These are phyloP conservation scores for Aspergillus brunneoviolaceus DNA, from an alignment of 2,329 filamentous ascomycete species.

Conservation along the genomic window DNA sequence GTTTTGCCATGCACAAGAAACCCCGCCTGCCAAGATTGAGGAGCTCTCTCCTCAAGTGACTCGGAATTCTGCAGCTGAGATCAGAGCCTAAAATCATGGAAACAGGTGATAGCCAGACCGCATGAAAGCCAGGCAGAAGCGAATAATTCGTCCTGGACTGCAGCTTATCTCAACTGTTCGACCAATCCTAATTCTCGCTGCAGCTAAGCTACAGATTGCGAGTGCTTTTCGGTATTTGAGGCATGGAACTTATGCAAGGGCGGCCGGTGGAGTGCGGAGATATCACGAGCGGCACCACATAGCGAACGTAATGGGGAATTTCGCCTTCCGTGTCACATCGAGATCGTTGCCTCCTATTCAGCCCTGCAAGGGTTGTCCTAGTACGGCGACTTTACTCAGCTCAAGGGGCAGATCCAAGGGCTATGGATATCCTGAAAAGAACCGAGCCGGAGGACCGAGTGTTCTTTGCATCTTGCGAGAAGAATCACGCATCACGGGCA, in stretches of 20 bases:
- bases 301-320: not conserved
- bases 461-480: not conserved
- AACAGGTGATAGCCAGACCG: too few relatives aligned
- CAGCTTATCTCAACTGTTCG: not conserved
- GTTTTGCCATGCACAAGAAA: too few relatives aligned
- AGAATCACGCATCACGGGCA: not conserved
- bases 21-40: too few relatives aligned
- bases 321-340: conserved; percentile 1
- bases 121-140: too few relatives aligned
- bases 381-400: not conserved
- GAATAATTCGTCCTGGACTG: not conserved
- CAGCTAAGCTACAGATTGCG: not conserved
- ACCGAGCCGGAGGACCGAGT: not conserved
- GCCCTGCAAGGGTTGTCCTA: conserved; percentile 6
- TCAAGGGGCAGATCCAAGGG: not conserved
- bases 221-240: not conserved
- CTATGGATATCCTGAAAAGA: not conserved
- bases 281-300: not conserved
- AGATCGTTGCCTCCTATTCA: not conserved
- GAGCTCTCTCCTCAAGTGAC: too few relatives aligned
- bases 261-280: not conserved
- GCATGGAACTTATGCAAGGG: not conserved
- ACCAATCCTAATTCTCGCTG: not conserved
- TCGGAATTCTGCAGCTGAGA: too few relatives aligned
- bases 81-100: too few relatives aligned